Evolutionary conservation across 1,139 yeast species (phyloP), one percentile per base, ranked within the genome.

Genomic region (Blastobotrys illinoisensis): DNA sequence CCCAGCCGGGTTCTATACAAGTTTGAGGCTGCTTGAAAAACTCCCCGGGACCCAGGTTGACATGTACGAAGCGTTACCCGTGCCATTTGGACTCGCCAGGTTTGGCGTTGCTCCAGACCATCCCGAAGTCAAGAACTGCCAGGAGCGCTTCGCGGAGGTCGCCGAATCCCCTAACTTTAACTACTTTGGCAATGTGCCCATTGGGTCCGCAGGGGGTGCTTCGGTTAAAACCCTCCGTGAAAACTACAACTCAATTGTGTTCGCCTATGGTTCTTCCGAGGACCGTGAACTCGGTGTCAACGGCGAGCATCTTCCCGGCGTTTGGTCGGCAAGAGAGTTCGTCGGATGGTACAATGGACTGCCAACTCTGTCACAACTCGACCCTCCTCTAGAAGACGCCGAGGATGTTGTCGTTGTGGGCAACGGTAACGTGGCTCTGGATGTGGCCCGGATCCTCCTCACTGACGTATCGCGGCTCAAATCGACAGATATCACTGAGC

Each of bases 81-180:
- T 91, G 2, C 99, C 99, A 0, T 93, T 80, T 71, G 99, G 99
- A 0, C 75, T 93, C 44, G 84, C 93, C 50, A 72, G 99, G 47
- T 91, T 82, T 67, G 99, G 99, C 1, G 98, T 93, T n/a, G 98
- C 99, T 0, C 99, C 99, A 1, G 99, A 93, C 71, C 99, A 93
- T 69, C 97, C 97, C 0, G 99, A 93, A 66, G 98, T 93, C 44
- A 93, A 93, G 90, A 89, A 71, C 56, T 74, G 77, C 57, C 71
- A 74, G 68, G 95, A 87, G 21, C 85, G 90, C 54, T 84, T 95
- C 67, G 78, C 78, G 5, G 82, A 83, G 56, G 79, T 86, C 26
- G 86, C 86, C 65, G 60, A 65, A 23, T 74, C 62, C 53, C 52
- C 71, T 40, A 67, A 70, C 20, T 88, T 87, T 57, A 70, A 83